These are phyloP conservation scores for Blastobotrys raffinosifermentans DNA, from an alignment of 1,139 yeast species.

Conservation along the genomic window DNA sequence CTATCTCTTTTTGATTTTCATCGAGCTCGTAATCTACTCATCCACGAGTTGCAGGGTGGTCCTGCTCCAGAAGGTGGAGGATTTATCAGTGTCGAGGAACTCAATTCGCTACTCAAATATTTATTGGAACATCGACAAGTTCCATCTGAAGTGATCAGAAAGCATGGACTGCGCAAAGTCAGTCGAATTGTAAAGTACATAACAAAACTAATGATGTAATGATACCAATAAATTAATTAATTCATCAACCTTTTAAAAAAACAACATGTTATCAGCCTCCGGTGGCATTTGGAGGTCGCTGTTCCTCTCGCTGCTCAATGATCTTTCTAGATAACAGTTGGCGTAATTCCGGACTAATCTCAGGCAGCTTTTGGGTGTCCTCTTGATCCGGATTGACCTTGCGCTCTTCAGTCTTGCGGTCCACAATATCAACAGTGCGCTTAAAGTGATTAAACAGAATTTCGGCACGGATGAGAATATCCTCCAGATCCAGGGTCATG, in stretches of 20 bases:
- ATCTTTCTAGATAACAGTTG: constrained; percentile 52
- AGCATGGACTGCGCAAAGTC: neutral
- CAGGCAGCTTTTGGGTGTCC: constrained; percentile 22
- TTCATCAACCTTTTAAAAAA: constrained; percentile 1
- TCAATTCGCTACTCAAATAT: neutral
- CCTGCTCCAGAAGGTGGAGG: neutral
- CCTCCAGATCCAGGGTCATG: constrained; percentile 66
- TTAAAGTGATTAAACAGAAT: constrained; percentile 71
- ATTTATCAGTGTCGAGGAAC: neutral
- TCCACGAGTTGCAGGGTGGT: neutral
- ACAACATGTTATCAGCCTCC: too few species aligned
- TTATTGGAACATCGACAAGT: neutral
- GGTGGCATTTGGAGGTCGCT: constrained; percentile 33
- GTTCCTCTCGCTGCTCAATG: constrained; percentile 59
- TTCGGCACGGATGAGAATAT: constrained; percentile 74
- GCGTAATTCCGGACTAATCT: constrained; percentile 52
- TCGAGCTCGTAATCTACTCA: neutral
- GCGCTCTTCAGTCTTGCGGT: constrained; percentile 38
- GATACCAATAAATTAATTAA: constrained; percentile 2
- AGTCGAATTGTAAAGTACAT: constrained; percentile 1
- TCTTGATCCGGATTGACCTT: constrained; percentile 17
- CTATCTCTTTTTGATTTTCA: neutral
- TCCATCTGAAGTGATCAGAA: neutral
- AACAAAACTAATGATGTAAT: constrained; percentile 2
- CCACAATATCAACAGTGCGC: constrained; percentile 72